phyloP scores from a whole-genome alignment of 2,329 filamentous ascomycete genomes.

The Mollisiaceae sp. region DNA sequence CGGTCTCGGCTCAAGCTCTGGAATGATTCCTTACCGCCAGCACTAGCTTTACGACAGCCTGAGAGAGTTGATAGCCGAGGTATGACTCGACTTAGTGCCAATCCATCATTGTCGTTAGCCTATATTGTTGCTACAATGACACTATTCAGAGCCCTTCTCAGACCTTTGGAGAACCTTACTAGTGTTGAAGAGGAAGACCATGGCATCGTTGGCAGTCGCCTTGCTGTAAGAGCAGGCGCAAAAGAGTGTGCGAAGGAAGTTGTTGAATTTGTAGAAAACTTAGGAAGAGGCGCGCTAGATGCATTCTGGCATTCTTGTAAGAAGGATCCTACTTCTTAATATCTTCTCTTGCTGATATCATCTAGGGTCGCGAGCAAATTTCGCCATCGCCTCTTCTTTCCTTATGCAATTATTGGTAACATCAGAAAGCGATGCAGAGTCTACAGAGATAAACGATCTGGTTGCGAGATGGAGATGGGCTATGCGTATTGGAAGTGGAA shows the following conservation, averaged over 20 bases:
- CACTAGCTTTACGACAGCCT: conserved; percentile 32
- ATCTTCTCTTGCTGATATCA: background rate
- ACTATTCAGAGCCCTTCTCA: conserved; percentile 42
- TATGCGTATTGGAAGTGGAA: conserved; percentile 38
- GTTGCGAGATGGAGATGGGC: conserved; percentile 41
- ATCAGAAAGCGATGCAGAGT: conserved; percentile 36
- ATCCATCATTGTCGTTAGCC: conserved; percentile 42
- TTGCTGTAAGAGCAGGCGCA: conserved; percentile 38
- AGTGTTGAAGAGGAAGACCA: conserved; percentile 37
- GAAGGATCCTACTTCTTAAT: background rate
- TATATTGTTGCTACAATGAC: conserved; percentile 46
- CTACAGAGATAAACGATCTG: conserved; percentile 37
- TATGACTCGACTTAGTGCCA: conserved; percentile 38
- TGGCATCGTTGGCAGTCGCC: conserved; percentile 30
- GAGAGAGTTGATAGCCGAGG: conserved; percentile 35
- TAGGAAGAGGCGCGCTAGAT: conserved; percentile 38
- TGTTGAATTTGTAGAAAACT: conserved; percentile 42
- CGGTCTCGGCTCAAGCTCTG: conserved; percentile 40
- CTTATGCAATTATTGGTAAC: conserved; percentile 42
- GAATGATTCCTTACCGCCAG: conserved; percentile 41
- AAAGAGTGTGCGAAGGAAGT: conserved; percentile 42
- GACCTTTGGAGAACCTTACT: conserved; percentile 40
- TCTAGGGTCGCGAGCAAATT: conserved; percentile 42
- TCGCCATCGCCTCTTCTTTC: conserved; percentile 43
- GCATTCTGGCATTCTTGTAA: conserved; percentile 43